These are phyloP conservation scores for Xylaria multiplex DNA, from an alignment of 2,329 filamentous ascomycete species.

Conservation along the genomic window DNA sequence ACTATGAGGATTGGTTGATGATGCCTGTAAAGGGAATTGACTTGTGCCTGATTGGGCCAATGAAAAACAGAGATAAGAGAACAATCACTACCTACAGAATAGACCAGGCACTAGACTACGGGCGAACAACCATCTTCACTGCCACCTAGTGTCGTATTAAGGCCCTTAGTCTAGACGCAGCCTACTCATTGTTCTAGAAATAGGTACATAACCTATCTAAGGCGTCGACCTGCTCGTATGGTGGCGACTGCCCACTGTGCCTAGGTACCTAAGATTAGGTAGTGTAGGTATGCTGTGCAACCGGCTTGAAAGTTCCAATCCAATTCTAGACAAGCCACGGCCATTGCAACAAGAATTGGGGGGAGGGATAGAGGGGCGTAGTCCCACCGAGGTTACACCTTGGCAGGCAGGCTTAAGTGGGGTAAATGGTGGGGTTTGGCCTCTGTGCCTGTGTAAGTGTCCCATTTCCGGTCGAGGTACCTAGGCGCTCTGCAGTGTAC, in stretches of 20 bases:
- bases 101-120: conserved; percentile 4
- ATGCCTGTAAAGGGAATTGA: conserved; percentile 9
- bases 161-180: conserved; percentile 12
- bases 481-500: background rate
- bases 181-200: conserved; percentile 22
- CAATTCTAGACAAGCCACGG: conserved; percentile 8
- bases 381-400: conserved; percentile 23
- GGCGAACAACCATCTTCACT: background rate
- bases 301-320: background rate
- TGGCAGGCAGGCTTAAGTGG: conserved; percentile 17
- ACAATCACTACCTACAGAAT: background rate
- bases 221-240: background rate
- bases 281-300: too few species aligned
- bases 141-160: conserved; percentile 8
- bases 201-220: background rate
- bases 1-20: too few species aligned
- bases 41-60: conserved; percentile 18
- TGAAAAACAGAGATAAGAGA: conserved; percentile 15
- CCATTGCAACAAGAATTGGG: conserved; percentile 12
- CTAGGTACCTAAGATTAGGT: too few species aligned
- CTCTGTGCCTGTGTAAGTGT: background rate
- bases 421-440: conserved; percentile 6
- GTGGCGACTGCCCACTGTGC: background rate
- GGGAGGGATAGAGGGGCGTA: conserved; percentile 10
- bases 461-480: too few species aligned